Evolutionary conservation across 2,329 filamentous ascomycete genomes (phyloP), one percentile per base, ranked within the genome.

Genomic region (Aureobasidium musti): DNA sequence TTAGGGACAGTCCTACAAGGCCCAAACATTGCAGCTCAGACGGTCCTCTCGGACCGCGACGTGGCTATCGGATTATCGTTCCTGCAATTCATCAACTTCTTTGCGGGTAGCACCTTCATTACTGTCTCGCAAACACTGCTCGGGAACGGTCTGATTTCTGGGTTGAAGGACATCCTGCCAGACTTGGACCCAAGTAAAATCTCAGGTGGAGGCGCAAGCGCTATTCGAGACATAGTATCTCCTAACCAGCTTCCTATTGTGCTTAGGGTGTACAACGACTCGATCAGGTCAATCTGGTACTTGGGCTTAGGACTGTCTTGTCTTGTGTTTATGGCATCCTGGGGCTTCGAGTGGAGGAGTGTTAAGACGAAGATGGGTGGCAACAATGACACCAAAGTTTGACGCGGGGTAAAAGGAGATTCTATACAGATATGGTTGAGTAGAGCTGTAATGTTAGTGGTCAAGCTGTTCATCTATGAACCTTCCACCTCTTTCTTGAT

Each of bases 341-440:
- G 81, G 1, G 76, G 77, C 8, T 82, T 89, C 72, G 82, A 89
- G 77, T 89, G 86, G 86, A 82, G 79, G 72, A 86, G 79, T 69
- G 85, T 89, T 28, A 65, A 65, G 41, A 19, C 39, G 7, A 56
- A 65, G 33, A 47, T 39, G 30, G 5, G 8, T 1, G 35, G 30
- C n/a, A 33, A 39, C n/a, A 13, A 37, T 3, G 17, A 52, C 2
- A 7, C 33, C 21, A 52, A 53, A 23, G 47, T 21, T 41, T 52
- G 47, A 39, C 7, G 17, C n/a, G 6, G 30, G 13, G 30, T 8
- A 14, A 37, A 14, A 50, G n/a, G 17, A 47, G 17, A 57, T 28
- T 13, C 19, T 13, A 21, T 8, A 45, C 17, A 60, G 6, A 30
- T n/a, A 39, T 30, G 26, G 35, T 28, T 37, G n/a, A 26, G 30